Conservation (phyloP, 306 rosid species). For the Pterocarpus macrocarpus region DNA sequence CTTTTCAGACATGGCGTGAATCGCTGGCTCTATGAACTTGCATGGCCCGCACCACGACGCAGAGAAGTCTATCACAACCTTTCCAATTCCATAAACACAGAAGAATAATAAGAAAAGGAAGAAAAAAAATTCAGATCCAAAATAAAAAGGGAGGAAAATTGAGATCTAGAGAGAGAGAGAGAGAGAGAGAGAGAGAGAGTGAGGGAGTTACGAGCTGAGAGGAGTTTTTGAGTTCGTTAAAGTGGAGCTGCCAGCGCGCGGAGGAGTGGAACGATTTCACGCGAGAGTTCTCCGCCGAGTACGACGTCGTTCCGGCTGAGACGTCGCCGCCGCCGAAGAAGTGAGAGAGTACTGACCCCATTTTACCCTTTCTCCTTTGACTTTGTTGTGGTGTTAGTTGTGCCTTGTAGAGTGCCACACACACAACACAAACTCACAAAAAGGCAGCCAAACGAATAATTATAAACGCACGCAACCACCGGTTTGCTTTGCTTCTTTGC, state of each 20-base stretch:
- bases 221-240: slow-evolving; percentile 58
- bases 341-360: slow-evolving; percentile 55
- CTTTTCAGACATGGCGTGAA: slow-evolving; percentile 65
- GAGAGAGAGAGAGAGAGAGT: neutral
- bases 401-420: too few species aligned
- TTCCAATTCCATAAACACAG: neutral
- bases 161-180: slow-evolving; percentile 23
- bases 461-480: too few species aligned
- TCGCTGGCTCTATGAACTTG: slow-evolving; percentile 74
- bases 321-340: neutral
- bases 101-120: neutral
- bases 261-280: slow-evolving; percentile 71
- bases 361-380: slow-evolving; percentile 5
- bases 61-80: slow-evolving; percentile 90
- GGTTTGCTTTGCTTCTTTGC: too few species aligned
- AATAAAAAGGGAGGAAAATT: neutral
- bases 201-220: slow-evolving; percentile 59
- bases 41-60: slow-evolving; percentile 99
- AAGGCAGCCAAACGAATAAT: too few species aligned
- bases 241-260: slow-evolving; percentile 79
- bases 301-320: neutral
- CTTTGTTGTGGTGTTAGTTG: neutral
- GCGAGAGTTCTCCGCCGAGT: slow-evolving; percentile 45
- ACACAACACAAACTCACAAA: too few species aligned
- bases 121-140: slow-evolving; percentile 24